Evolutionary conservation across 345 rosid species (phyloP).

Genomic region (Salix purpurea): DNA sequence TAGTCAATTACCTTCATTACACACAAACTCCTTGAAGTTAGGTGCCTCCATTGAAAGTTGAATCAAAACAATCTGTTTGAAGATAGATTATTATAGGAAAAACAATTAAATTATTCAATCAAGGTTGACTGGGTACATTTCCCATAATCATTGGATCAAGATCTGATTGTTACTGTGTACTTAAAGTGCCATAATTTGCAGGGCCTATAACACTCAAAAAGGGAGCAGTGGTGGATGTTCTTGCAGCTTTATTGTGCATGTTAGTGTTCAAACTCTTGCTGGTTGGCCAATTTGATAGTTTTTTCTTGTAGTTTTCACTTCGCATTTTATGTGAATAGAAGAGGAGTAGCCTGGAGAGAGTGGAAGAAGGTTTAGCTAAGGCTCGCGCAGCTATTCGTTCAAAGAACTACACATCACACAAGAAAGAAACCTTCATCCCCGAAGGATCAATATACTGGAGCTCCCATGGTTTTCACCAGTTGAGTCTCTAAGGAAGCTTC

Average conservation of each 20-base stretch:
- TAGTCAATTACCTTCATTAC: neutral
- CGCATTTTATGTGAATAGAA: neutral
- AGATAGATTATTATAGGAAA: neutral
- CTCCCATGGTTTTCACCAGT: constrained; percentile 50
- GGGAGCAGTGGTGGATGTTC: neutral
- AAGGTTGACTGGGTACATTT: neutral
- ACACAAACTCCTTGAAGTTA: neutral
- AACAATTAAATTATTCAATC: neutral
- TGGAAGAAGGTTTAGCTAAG: no score
- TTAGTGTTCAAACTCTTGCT: neutral
- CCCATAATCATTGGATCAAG: neutral
- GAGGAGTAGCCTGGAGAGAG: no score
- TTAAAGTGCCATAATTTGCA: neutral
- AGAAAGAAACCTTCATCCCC: constrained; percentile 37
- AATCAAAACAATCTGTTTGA: neutral
- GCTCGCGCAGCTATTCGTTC: no score
- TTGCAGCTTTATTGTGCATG: neutral
- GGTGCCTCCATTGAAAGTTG: neutral
- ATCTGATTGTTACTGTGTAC: neutral
- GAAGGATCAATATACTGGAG: no score
- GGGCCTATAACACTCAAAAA: neutral
- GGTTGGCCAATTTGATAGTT: neutral
- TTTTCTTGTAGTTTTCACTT: neutral
- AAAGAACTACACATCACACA: constrained; percentile 29
- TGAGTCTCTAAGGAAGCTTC: neutral